phyloP scores from a whole-genome alignment of 208 protist species.

The Trypanosoma melophagium region DNA sequence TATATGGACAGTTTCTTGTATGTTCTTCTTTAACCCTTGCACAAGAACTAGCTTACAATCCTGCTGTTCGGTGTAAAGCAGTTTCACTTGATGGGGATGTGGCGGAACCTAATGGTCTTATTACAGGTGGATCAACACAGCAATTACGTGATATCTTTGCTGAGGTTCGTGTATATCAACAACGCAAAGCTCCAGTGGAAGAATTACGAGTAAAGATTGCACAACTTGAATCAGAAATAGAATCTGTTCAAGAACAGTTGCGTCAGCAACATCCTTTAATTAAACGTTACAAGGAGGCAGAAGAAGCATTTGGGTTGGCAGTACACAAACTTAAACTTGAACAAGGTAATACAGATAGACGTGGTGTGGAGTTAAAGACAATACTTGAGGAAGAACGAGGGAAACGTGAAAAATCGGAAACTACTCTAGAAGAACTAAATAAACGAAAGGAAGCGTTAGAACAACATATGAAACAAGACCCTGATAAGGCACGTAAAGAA shows the following conservation, averaged over 20 bases:
- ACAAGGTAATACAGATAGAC: conserved; percentile 22
- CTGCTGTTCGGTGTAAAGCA: conserved; percentile 68
- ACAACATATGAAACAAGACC: conserved; percentile 39
- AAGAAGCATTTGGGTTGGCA: conserved; percentile 48
- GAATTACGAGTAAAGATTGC: conserved; percentile 39
- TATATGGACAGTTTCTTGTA: conserved; percentile 97
- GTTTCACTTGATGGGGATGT: conserved; percentile 99
- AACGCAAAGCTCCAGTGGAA: conserved; percentile 53
- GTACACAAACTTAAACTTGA: conserved; percentile 50
- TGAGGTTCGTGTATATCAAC: conserved; percentile 48
- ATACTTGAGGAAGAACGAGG: conserved; percentile 36
- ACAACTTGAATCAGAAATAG: conserved; percentile 44
- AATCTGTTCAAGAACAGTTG: conserved; percentile 41
- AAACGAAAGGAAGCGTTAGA: conserved; percentile 43
- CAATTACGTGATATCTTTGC: conserved; percentile 75
- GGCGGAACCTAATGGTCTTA: conserved; percentile 96
- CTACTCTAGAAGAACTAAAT: conserved; percentile 27
- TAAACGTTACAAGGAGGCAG: conserved; percentile 53
- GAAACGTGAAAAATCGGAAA: conserved; percentile 35
- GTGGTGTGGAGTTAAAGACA: conserved; percentile 37
- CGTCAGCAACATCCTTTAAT: conserved; percentile 42
- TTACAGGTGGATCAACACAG: conserved; percentile 94
- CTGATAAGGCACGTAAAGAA: conserved; percentile 34
- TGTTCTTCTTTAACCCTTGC: conserved; percentile 85
- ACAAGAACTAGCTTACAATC: conserved; percentile 86